Conservation (phyloP, 163 green algal species). For the Picocystis sp. region DNA sequence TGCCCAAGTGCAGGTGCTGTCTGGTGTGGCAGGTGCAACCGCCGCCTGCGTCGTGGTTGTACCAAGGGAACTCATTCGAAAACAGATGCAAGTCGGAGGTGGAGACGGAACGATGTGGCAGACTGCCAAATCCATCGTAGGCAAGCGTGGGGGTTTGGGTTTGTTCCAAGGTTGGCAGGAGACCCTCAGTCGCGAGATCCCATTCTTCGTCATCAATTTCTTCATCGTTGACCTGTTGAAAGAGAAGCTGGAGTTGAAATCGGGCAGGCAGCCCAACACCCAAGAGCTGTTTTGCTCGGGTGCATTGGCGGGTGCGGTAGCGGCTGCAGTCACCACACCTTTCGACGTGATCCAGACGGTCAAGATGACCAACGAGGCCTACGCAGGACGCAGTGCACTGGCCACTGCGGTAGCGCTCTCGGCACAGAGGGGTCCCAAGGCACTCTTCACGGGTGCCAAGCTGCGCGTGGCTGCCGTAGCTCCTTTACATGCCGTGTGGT, state of each 20-base stretch:
- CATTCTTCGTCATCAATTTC: slow-evolving; percentile 45
- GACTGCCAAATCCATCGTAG: too few relatives aligned
- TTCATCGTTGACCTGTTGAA: not conserved
- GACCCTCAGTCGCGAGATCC: slow-evolving; percentile 38
- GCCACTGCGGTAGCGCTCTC: too few relatives aligned
- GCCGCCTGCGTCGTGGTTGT: slow-evolving; percentile 27
- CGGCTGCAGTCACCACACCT: slow-evolving; percentile 33
- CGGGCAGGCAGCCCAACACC: too few relatives aligned
- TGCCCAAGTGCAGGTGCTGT: too few relatives aligned
- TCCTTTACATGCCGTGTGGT: too few relatives aligned
- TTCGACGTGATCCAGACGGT: slow-evolving; percentile 50
- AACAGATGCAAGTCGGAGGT: slow-evolving; percentile 19
- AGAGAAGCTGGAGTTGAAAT: not conserved
- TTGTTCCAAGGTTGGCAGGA: slow-evolving; percentile 37
- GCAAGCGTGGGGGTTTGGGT: slow-evolving; percentile 18
- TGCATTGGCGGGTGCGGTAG: slow-evolving; percentile 30
- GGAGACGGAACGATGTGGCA: slow-evolving; percentile 7
- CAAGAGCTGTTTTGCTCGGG: slow-evolving; percentile 25
- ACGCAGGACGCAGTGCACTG: too few relatives aligned
- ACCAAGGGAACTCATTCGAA: slow-evolving; percentile 10
- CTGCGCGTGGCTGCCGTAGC: too few relatives aligned
- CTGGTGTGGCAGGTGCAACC: slow-evolving; percentile 27
- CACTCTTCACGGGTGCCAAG: too few relatives aligned
- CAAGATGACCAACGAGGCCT: slow-evolving; percentile 31
- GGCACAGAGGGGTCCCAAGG: too few relatives aligned